phyloP scores from a whole-genome alignment of 2,329 filamentous ascomycete genomes.

The Ophiocordyceps camponoti-rufipedis region DNA sequence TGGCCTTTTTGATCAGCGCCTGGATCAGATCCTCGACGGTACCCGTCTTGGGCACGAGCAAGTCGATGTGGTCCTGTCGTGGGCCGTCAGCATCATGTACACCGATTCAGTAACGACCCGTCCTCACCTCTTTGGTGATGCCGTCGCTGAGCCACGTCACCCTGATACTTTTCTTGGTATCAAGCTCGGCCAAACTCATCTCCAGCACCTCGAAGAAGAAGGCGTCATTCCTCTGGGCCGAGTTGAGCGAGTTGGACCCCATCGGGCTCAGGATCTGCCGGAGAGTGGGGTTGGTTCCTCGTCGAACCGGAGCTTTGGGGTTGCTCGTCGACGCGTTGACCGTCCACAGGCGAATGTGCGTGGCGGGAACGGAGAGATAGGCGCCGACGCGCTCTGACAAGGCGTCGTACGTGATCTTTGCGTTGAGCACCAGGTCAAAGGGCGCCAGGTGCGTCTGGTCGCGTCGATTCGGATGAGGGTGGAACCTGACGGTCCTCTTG shows the following conservation, averaged over 20 bases:
- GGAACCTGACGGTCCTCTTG: constrained; percentile 62
- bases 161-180: constrained; percentile 78
- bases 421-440: constrained; percentile 65
- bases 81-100: background rate
- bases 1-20: constrained; percentile 61
- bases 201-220: constrained; percentile 89
- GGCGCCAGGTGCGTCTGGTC: constrained; percentile 39
- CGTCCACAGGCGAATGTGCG: constrained; percentile 81
- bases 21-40: constrained; percentile 61
- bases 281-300: constrained; percentile 51
- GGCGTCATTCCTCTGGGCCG: constrained; percentile 54
- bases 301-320: constrained; percentile 62
- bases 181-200: constrained; percentile 81
- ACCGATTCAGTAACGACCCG: background rate
- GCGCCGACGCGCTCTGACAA: constrained; percentile 70
- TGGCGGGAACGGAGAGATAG: constrained; percentile 57
- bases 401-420: constrained; percentile 79
- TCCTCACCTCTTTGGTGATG: constrained; percentile 66
- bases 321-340: constrained; percentile 61
- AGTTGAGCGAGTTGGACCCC: constrained; percentile 48
- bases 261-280: constrained; percentile 61
- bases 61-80: constrained; percentile 51
- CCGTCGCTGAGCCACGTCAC: constrained; percentile 77
- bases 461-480: constrained; percentile 42
- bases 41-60: constrained; percentile 78